phyloP scores from a whole-genome alignment of 75 land plant genomes.

The Gnetum montanum region DNA sequence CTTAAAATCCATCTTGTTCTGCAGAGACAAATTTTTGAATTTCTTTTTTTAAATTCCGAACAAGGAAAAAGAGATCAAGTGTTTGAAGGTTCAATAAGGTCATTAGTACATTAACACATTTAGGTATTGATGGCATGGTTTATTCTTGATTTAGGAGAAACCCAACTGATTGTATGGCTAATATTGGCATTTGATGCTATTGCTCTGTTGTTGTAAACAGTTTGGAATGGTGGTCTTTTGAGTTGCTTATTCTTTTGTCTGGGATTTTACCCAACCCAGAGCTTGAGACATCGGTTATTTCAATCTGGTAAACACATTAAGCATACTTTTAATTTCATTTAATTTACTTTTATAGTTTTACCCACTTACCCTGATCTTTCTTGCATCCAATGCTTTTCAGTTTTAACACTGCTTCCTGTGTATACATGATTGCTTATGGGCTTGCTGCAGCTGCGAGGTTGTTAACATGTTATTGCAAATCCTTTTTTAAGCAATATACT shows the following conservation, averaged over 20 bases:
- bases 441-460: conserved; percentile 44
- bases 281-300: conserved; percentile 53
- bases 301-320: conserved; percentile 26
- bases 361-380: neutral
- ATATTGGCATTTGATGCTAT: too few species aligned
- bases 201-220: conserved; percentile 15
- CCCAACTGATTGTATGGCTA: too few species aligned
- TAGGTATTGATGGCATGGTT: too few species aligned
- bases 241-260: conserved; percentile 48
- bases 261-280: conserved; percentile 66
- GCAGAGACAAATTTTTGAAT: too few species aligned
- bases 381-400: conserved; percentile 17
- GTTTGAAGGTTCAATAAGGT: too few species aligned
- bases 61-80: too few species aligned
- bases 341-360: too few species aligned
- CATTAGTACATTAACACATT: too few species aligned
- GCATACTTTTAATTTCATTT: conserved; percentile 8
- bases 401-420: conserved; percentile 22
- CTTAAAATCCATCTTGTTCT: too few species aligned
- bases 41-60: too few species aligned
- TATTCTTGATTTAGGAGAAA: too few species aligned
- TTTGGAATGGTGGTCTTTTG: conserved; percentile 67
- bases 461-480: neutral
- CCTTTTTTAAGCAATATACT: too few species aligned
- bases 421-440: conserved; percentile 48